Evolutionary conservation across 108 stramenopile species (phyloP).

Genomic region (Cylindrotheca closterium): DNA sequence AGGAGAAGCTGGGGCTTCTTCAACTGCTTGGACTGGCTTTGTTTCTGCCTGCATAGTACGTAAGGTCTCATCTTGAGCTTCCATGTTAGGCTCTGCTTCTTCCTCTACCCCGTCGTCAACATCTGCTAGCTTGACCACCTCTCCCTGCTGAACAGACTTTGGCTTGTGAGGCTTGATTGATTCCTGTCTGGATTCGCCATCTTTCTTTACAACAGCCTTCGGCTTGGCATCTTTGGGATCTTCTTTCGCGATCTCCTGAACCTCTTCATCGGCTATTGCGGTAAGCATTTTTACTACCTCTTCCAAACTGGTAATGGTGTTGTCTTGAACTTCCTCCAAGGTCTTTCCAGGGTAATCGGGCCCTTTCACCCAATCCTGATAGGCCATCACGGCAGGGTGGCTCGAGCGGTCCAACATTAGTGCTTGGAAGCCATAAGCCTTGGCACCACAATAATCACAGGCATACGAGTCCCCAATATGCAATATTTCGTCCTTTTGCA

Average conservation of each 20-base stretch:
- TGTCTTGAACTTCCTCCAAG: constrained; percentile 2
- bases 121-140: no score
- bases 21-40: no score
- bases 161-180: no score
- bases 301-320: constrained; percentile 14
- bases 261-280: not conserved
- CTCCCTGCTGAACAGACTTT: no score
- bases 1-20: no score
- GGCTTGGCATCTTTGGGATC: not conserved
- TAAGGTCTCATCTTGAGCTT: no score
- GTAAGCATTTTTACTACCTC: not conserved
- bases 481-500: constrained; percentile 1
- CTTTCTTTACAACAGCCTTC: no score
- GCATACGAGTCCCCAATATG: constrained; percentile 20
- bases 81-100: no score
- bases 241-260: not conserved
- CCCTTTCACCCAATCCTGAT: constrained; percentile 15
- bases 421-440: constrained; percentile 15
- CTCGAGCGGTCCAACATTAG: constrained; percentile 8
- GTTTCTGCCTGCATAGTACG: no score
- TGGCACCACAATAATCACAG: constrained; percentile 19
- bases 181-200: no score
- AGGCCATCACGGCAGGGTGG: constrained; percentile 8
- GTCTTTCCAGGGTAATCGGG: constrained; percentile 15
- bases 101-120: no score